Percentiles rank a stretch among this genome's conserved stretches.
These are phyloP conservation scores for Beauveria scarabaeidicola DNA, from an alignment of 2,329 filamentous ascomycete genomes.

Conservation along the genomic window DNA sequence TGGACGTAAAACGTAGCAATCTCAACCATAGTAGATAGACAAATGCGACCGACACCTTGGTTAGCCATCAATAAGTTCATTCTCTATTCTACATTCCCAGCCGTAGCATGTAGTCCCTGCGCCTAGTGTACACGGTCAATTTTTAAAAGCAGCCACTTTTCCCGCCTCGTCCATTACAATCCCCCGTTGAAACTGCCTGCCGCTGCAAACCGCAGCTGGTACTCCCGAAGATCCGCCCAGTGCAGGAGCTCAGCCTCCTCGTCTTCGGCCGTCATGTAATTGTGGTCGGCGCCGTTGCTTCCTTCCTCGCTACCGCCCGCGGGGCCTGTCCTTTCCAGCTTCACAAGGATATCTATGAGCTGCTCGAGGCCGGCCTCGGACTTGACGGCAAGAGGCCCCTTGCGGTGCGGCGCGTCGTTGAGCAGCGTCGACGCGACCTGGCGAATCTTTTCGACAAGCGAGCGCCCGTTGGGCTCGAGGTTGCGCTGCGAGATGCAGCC, in stretches of 20 bases:
- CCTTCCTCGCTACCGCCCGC: slow-evolving; percentile 19
- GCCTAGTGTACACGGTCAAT: not conserved
- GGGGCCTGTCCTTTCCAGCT: slow-evolving; percentile 57
- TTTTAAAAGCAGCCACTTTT: not conserved
- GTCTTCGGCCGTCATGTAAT: slow-evolving; percentile 43
- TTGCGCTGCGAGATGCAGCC: slow-evolving; percentile 74
- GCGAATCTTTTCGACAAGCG: slow-evolving; percentile 72
- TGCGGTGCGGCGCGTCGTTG: slow-evolving; percentile 44
- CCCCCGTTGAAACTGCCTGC: not conserved
- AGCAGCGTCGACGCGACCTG: slow-evolving; percentile 75
- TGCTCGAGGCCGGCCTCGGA: slow-evolving; percentile 63
- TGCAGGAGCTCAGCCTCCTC: slow-evolving; percentile 68
- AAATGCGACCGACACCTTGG: not conserved
- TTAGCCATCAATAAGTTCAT: not conserved
- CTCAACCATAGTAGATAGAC: too few relatives aligned
- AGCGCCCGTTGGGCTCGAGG: slow-evolving; percentile 64
- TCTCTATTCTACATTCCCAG: not conserved
- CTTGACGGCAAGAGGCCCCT: slow-evolving; percentile 41
- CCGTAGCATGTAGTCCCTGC: not conserved
- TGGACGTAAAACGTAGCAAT: too few relatives aligned
- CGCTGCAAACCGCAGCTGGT: slow-evolving; percentile 60
- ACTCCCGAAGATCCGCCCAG: slow-evolving; percentile 74
- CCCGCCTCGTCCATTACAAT: not conserved
- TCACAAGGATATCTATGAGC: slow-evolving; percentile 67
- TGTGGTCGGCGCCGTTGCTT: slow-evolving; percentile 16